phyloP scores from a whole-genome alignment of 768 basidiomycete genomes.

The Myochromella boudieri region DNA sequence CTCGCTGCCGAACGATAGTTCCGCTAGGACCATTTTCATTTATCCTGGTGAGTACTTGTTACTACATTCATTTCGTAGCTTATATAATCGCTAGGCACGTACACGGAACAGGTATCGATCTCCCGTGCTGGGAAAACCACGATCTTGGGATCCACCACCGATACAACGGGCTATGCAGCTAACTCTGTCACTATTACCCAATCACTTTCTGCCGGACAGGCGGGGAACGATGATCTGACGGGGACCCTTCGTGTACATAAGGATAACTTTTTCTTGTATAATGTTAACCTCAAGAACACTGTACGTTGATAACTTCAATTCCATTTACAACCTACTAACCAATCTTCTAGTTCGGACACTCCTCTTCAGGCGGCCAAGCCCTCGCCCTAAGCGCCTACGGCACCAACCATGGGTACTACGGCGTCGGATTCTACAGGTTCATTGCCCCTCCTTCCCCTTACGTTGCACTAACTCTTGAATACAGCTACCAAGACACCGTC shows the following conservation, averaged over 20 bases:
- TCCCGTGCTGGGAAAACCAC: slow-evolving; percentile 40
- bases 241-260: slow-evolving; percentile 31
- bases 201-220: slow-evolving; percentile 23
- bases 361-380: slow-evolving; percentile 21
- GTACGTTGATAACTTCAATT: slow-evolving; percentile 11
- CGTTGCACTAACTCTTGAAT: not conserved
- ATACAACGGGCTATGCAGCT: slow-evolving; percentile 24
- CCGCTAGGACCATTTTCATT: slow-evolving; percentile 40
- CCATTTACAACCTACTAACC: no score
- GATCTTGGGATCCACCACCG: slow-evolving; percentile 31
- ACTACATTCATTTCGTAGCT: not conserved
- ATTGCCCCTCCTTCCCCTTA: not conserved
- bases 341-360: slow-evolving; percentile 22
- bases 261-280: slow-evolving; percentile 30
- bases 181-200: slow-evolving; percentile 30
- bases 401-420: slow-evolving; percentile 26
- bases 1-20: slow-evolving; percentile 38
- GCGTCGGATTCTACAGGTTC: slow-evolving; percentile 20
- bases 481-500: slow-evolving; percentile 24
- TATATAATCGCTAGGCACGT: slow-evolving; percentile 25
- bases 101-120: slow-evolving; percentile 41
- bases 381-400: slow-evolving; percentile 28
- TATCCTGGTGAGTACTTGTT: slow-evolving; percentile 30
- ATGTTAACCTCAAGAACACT: slow-evolving; percentile 31
- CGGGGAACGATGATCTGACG: slow-evolving; percentile 28